Percentiles rank a stretch among this genome's conserved stretches.
These are phyloP conservation scores for Halteria grandinella DNA, from an alignment of 73 alveolate species.

Conservation along the genomic window DNA sequence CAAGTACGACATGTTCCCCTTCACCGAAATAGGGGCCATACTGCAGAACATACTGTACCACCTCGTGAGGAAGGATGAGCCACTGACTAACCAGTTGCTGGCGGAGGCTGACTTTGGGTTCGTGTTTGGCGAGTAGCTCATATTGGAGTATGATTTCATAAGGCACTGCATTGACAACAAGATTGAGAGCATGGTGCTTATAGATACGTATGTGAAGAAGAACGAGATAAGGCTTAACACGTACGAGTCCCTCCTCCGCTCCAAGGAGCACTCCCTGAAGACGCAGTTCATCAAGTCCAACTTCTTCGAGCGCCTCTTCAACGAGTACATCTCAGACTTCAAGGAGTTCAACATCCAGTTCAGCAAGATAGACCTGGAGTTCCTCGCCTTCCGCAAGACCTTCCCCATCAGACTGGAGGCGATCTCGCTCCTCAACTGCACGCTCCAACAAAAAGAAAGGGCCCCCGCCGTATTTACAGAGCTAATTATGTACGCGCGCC, in stretches of 20 bases:
- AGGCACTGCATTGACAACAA: conserved; percentile 67
- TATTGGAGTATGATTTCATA: conserved; percentile 65
- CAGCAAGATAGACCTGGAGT: conserved; percentile 82
- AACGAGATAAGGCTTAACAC: conserved; percentile 65
- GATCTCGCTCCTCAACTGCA: conserved; percentile 70
- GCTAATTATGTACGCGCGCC: conserved; percentile 57
- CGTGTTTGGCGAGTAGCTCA: conserved; percentile 62
- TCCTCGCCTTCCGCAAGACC: conserved; percentile 81
- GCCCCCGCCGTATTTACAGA: conserved; percentile 63
- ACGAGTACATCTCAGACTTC: conserved; percentile 78
- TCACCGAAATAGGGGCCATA: conserved; percentile 57
- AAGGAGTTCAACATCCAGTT: conserved; percentile 81
- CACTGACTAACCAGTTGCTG: conserved; percentile 49
- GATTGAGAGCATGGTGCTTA: conserved; percentile 59
- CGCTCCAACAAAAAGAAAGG: conserved; percentile 50
- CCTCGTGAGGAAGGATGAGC: conserved; percentile 48
- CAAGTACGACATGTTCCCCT: conserved; percentile 71
- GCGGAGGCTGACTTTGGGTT: conserved; percentile 58
- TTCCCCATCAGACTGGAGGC: conserved; percentile 83
- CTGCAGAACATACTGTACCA: conserved; percentile 54
- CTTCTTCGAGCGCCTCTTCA: conserved; percentile 78
- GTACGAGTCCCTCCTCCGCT: conserved; percentile 35
- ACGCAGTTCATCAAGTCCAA: conserved; percentile 72
- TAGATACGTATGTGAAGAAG: conserved; percentile 70
- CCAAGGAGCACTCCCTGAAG: conserved; percentile 59